A percentile compares a stretch with the other conserved stretches of the same genome.
Evolutionary conservation across 2,329 filamentous ascomycete genomes (phyloP).

Genomic region (Venturiaceae sp.): DNA sequence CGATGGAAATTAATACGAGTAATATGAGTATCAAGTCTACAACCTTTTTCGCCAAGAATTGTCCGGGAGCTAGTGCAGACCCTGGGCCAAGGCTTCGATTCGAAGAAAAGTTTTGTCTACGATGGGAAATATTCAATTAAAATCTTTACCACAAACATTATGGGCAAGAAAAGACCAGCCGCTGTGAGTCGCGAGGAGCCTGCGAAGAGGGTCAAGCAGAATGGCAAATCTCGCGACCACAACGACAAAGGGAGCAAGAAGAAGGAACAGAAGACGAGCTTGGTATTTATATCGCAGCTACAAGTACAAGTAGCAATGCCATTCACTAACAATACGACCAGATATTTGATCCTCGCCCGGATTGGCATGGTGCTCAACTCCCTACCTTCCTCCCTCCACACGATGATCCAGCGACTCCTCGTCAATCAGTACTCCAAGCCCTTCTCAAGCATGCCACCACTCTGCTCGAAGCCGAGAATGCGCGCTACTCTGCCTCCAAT

Average conservation of each 20-base stretch:
- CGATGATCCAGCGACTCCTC: constrained; percentile 33
- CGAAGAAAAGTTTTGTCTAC: background rate
- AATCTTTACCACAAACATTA: constrained; percentile 7
- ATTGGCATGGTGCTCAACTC: constrained; percentile 56
- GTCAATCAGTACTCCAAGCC: constrained; percentile 45
- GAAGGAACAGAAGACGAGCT: constrained; percentile 22
- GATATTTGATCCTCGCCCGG: constrained; percentile 52
- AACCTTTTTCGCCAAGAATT: background rate
- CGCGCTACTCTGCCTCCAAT: constrained; percentile 60
- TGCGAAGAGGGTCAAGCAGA: constrained; percentile 14
- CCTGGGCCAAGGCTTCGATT: background rate
- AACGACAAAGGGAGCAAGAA: constrained; percentile 22
- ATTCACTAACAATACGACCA: constrained; percentile 18
- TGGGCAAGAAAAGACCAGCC: constrained; percentile 27
- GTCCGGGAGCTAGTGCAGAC: too few species aligned
- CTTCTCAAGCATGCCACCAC: constrained; percentile 62
- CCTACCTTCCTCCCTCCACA: constrained; percentile 36
- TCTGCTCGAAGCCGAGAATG: constrained; percentile 69
- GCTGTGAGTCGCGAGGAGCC: constrained; percentile 16
- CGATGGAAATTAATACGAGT: background rate
- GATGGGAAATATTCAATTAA: background rate
- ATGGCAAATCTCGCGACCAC: constrained; percentile 7
- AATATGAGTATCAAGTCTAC: background rate
- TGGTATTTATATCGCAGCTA: constrained; percentile 17
- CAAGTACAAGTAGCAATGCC: background rate